Base-by-base conservation (phyloP, 441 rosid genomes). In the Erodium moschatum region DNA sequence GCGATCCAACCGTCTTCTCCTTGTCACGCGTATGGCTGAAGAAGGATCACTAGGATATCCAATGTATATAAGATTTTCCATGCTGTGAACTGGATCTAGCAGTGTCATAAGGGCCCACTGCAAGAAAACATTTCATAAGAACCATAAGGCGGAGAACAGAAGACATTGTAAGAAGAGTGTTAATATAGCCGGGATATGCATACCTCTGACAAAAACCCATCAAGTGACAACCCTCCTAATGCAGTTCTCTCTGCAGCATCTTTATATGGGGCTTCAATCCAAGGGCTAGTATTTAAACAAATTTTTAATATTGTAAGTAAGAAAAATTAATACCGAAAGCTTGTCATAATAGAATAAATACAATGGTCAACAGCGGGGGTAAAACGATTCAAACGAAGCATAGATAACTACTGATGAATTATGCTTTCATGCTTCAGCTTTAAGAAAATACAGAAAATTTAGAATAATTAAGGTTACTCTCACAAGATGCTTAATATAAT, bases 51-150 rank as follows among this genome's bases (percentile, higher is more conserved):
- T 81, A 72, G 80, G 81, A 79, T 88, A 86, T 70, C 89, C 93
- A 72, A 85, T 69, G 74, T 85, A 88, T 71, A 83, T 72, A 76
- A 88, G 75, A 80, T 88, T 84, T 69, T 84, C 89, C 78, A 88
- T 72, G 79, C 82, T 80, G 42, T 63, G 72, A 13, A 64, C 75
- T 33, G 90, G 90, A 64, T 88, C 86, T 12, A 84, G 72, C 35
- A 72, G 67, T 71, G 93, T 86, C 93, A 86, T 86, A 72, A 85
- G 72, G 63, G 89, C 81, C 93, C 93, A 88, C 93, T 86, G 86
- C 82, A 68, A 48, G 46, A 52, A 31, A n/a, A 70, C 50, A 67
- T 70, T 72, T 50, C 66, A 48, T 64, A 68, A 48, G 52, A 62
- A 12, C 15, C 27, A 24, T 24, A 24, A 24, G 60, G 19, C 5